Conservation (phyloP, 2,329 filamentous ascomycete genomes). For the Botryotinia narcissicola region DNA sequence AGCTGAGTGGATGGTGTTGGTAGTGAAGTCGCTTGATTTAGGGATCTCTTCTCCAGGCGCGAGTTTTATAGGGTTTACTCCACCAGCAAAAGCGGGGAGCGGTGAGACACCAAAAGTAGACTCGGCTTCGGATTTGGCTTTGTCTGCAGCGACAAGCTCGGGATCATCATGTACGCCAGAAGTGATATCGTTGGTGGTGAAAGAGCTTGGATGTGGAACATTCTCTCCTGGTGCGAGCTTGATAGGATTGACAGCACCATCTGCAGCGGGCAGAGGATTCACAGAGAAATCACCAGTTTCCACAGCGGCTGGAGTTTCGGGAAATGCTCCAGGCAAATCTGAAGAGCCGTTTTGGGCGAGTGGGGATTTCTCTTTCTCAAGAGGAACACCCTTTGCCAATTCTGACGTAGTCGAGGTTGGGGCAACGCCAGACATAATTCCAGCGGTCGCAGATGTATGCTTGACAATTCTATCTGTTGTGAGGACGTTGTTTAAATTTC, state of each 20-base stretch:
- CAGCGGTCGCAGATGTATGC: constrained; percentile 46
- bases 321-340: constrained; percentile 65
- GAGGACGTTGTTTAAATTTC: constrained; percentile 93
- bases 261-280: constrained; percentile 61
- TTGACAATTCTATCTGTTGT: constrained; percentile 65
- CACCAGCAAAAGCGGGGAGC: constrained; percentile 59
- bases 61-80: constrained; percentile 76
- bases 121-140: constrained; percentile 40
- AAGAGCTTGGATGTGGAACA: constrained; percentile 64
- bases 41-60: constrained; percentile 80
- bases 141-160: constrained; percentile 63
- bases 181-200: constrained; percentile 68
- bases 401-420: constrained; percentile 70
- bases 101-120: constrained; percentile 57
- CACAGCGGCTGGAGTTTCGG: constrained; percentile 62
- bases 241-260: constrained; percentile 73
- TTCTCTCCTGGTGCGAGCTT: constrained; percentile 76
- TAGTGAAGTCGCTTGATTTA: constrained; percentile 58
- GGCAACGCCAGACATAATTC: constrained; percentile 63
- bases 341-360: constrained; percentile 40
- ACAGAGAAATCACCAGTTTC: constrained; percentile 48
- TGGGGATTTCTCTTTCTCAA: constrained; percentile 46
- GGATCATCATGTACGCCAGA: constrained; percentile 75
- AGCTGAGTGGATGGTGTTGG: constrained; percentile 67
- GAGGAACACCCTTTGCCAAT: constrained; percentile 64